These are phyloP conservation scores for Cladobotryum protrusum DNA, from an alignment of 2,329 filamentous ascomycete genomes.

Conservation along the genomic window DNA sequence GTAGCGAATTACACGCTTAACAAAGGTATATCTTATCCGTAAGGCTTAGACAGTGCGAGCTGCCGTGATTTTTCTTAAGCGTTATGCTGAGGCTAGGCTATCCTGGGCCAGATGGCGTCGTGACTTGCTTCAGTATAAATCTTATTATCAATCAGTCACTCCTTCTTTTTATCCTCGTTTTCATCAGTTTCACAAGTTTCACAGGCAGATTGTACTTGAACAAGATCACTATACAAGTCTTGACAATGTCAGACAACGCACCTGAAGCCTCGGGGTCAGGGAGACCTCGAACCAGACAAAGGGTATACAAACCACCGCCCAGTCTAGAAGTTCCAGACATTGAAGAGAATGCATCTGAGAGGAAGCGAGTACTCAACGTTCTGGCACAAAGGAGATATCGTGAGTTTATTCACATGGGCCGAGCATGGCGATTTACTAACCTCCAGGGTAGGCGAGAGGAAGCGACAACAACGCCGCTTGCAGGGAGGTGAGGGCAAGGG, in stretches of 20 bases:
- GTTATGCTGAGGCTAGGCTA: not conserved
- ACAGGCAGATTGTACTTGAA: too few species aligned
- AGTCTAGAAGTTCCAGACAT: constrained; percentile 41
- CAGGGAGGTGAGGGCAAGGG: constrained; percentile 2
- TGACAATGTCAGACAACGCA: not conserved
- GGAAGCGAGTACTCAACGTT: constrained; percentile 48
- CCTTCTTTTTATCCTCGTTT: too few species aligned
- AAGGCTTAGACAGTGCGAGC: not conserved
- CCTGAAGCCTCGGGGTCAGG: constrained; percentile 3
- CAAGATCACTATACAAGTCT: too few species aligned
- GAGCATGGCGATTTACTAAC: not conserved
- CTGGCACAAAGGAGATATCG: constrained; percentile 49
- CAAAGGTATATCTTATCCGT: not conserved
- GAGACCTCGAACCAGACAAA: constrained; percentile 32
- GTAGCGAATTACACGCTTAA: not conserved
- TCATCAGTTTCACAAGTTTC: too few species aligned
- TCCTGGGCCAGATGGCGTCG: not conserved
- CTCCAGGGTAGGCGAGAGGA: constrained; percentile 25
- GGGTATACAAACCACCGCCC: constrained; percentile 34
- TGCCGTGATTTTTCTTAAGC: not conserved
- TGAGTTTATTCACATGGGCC: constrained; percentile 18
- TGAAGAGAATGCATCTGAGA: constrained; percentile 44
- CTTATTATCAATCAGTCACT: too few species aligned
- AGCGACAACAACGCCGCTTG: constrained; percentile 23
- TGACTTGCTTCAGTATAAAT: not conserved